A percentile compares a stretch with the other conserved stretches of the same genome.
These are phyloP conservation scores for Leucoagaricus sp. DNA, from an alignment of 1,284 basidiomycete species.

Conservation along the genomic window DNA sequence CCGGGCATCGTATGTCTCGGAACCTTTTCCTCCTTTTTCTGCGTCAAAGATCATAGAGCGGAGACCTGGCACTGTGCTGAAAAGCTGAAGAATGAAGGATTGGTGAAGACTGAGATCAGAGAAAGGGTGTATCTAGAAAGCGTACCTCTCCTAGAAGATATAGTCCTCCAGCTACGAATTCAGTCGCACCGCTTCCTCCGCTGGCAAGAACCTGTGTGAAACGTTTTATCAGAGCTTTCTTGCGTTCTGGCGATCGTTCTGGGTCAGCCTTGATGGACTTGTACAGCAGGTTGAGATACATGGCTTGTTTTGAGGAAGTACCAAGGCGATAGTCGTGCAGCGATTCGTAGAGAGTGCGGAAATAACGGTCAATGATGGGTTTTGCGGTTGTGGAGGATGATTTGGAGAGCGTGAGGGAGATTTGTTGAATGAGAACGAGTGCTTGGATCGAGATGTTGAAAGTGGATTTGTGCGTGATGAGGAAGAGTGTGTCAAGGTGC, in stretches of 20 bases:
- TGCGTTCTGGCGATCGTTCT: conserved; percentile 28
- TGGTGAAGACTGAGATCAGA: not conserved
- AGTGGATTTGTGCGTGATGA: conserved; percentile 91
- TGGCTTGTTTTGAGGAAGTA: conserved; percentile 90
- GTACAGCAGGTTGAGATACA: conserved; percentile 97
- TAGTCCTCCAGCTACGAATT: conserved; percentile 91
- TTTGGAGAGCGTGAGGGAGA: conserved; percentile 55
- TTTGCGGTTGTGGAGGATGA: conserved; percentile 44
- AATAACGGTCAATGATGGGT: conserved; percentile 82
- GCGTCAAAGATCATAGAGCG: conserved; percentile 55
- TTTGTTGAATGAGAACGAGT: conserved; percentile 89
- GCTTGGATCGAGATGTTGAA: conserved; percentile 98
- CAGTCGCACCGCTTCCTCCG: conserved; percentile 73
- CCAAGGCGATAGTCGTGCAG: conserved; percentile 84
- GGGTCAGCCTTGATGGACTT: conserved; percentile 86
- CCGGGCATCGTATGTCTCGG: conserved; percentile 75
- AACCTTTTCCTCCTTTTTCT: not conserved
- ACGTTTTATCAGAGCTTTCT: conserved; percentile 84
- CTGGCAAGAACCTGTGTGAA: conserved; percentile 83
- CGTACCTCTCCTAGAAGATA: conserved; percentile 74
- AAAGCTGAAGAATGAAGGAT: conserved; percentile 56
- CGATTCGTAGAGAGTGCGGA: conserved; percentile 89
- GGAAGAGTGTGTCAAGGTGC: conserved; percentile 94
- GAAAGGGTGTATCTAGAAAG: conserved; percentile 6
- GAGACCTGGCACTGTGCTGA: conserved; percentile 73